Base-by-base conservation (phyloP, 75 land plant species). In the Adiantum capillusveneris region DNA sequence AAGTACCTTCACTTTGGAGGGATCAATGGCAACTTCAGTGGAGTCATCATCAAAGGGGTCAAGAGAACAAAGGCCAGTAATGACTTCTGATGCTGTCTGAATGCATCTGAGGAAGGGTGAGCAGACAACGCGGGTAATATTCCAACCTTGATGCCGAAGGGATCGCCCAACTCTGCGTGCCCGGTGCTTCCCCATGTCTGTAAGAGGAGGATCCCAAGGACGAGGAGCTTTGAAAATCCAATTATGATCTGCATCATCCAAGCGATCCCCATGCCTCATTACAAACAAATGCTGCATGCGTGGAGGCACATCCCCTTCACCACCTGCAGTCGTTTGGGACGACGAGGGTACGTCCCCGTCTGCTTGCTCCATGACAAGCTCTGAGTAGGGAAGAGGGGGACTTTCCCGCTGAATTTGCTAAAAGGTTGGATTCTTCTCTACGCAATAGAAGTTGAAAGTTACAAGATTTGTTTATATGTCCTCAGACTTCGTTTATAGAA, bases 201-300 rank as follows among this genome's bases (percentile, higher is more conserved):
- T 70, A 9, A 93, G 73, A 2, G 84, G 89, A 14, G 98, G 98
- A 58, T 93, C 98, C 95, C 95, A 93, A 9, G 84, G 84, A 42
- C 95, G 73, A 13, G 41, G 63, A 17, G 87, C 87, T 29, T 56
- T 69, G 6, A 36, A 5, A 22, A 63, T n/a, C 98, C 98, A 93
- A 9, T 50, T 19, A 43, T 68, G 78, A 24, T 85, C 87, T 44
- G 63, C 63, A 66, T 67, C 71, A 69, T 93, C 98, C 34, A 75
- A 27, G 14, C 95, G 72, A 43, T 93, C 98, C 39, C 95, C 98
- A 59, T 93, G 98, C 44, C 98, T 34, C 85, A 93, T 82, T 41
- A 93, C 84, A 60, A 83, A 56, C 21, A 93, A 69, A 64, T 82
- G 71, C 72, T 87, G 92, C 24, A 56, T n/a, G 12, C 41, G 42